Conservation (phyloP, 2,329 filamentous ascomycete species). For the Rutstroemia sp. region DNA sequence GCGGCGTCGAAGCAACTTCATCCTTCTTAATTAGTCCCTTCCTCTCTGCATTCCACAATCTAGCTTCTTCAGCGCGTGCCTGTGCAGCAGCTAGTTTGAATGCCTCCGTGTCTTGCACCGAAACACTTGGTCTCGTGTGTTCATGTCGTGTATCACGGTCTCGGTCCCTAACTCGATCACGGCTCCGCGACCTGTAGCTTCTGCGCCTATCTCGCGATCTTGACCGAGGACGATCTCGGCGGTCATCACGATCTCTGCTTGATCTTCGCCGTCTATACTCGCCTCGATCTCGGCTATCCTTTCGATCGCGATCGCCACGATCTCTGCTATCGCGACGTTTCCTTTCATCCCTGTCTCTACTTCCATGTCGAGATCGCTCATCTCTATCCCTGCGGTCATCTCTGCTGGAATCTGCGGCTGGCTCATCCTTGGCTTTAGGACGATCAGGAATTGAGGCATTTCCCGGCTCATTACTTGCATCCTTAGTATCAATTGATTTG, state of each 20-base stretch:
- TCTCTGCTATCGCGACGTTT: conserved; percentile 14
- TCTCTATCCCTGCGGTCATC: conserved; percentile 11
- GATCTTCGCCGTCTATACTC: conserved; percentile 22
- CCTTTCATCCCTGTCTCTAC: conserved; percentile 10
- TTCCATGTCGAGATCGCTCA: conserved; percentile 7
- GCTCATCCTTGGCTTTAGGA: background rate
- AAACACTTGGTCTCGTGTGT: conserved; percentile 6
- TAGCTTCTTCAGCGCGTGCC: conserved; percentile 56
- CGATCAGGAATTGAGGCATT: conserved; percentile 1
- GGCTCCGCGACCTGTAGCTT: conserved; percentile 21
- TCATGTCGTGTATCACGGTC: conserved; percentile 13
- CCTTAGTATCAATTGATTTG: conserved; percentile 8
- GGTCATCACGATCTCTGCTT: conserved; percentile 27
- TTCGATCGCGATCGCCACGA: conserved; percentile 19
- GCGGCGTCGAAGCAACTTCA: conserved; percentile 12
- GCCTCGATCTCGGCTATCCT: conserved; percentile 21
- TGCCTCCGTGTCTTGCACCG: conserved; percentile 15
- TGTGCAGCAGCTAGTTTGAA: conserved; percentile 55
- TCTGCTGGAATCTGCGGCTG: background rate
- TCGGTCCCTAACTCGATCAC: conserved; percentile 18
- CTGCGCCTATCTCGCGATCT: conserved; percentile 20
- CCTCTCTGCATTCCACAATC: conserved; percentile 51
- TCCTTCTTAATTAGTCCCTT: conserved; percentile 39
- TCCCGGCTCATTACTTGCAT: conserved; percentile 13
- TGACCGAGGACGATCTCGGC: conserved; percentile 17